A percentile compares a stretch with the other conserved stretches of the same genome.
Evolutionary conservation across 2,329 filamentous ascomycete genomes (phyloP).

Genomic region (Xylaria sp.): DNA sequence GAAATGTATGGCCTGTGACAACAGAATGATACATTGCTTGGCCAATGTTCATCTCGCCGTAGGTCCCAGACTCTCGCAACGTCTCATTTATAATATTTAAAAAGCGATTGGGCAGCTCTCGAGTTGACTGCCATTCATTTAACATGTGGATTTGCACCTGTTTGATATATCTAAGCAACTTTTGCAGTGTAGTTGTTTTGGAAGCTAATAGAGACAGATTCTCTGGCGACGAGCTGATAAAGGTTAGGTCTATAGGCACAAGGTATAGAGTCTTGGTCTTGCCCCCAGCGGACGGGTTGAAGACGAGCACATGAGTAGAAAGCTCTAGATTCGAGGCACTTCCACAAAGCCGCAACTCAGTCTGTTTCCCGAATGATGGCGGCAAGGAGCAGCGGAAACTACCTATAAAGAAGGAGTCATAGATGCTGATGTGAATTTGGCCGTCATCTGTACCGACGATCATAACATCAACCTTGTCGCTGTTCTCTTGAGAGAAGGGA

Average conservation of each 20-base stretch:
- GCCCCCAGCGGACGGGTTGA: slow-evolving; percentile 58
- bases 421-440: slow-evolving; percentile 80
- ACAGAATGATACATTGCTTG: slow-evolving; percentile 86
- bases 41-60: slow-evolving; percentile 71
- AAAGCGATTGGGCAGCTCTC: slow-evolving; percentile 83
- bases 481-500: slow-evolving; percentile 69
- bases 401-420: slow-evolving; percentile 86
- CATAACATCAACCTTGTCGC: slow-evolving; percentile 82
- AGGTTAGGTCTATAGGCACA: slow-evolving; percentile 84
- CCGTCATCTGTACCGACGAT: slow-evolving; percentile 78
- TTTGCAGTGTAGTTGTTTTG: slow-evolving; percentile 88
- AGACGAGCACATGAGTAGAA: slow-evolving; percentile 80
- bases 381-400: slow-evolving; percentile 65
- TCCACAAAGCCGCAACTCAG: slow-evolving; percentile 57
- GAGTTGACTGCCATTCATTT: slow-evolving; percentile 83
- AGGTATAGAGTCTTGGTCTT: slow-evolving; percentile 63
- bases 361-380: slow-evolving; percentile 42
- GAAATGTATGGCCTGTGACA: slow-evolving; percentile 82
- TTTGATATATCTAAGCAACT: slow-evolving; percentile 84
- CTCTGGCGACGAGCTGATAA: slow-evolving; percentile 80
- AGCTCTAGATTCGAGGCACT: slow-evolving; percentile 79
- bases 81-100: slow-evolving; percentile 81
- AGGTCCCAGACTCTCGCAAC: slow-evolving; percentile 69
- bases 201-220: slow-evolving; percentile 86
- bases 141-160: slow-evolving; percentile 83